Evolutionary conservation across 805 yeast genomes (phyloP).

Genomic region (Metschnikowia similis): DNA sequence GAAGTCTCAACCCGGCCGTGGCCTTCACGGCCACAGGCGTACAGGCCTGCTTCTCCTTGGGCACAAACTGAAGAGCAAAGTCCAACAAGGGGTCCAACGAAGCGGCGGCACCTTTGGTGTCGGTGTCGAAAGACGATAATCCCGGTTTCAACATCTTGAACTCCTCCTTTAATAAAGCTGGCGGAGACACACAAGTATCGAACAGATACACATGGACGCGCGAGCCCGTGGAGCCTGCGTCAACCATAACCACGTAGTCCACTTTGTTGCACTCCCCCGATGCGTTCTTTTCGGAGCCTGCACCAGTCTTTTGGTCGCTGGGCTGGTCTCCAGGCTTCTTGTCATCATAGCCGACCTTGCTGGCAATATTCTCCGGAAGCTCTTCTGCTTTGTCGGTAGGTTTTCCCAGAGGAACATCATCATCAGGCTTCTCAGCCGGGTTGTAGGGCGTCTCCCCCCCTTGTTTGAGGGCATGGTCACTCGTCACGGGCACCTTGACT

Average conservation of each 20-base stretch:
- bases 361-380: neutral
- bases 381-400: neutral
- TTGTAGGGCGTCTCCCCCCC: conserved; percentile 4
- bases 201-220: conserved; percentile 92
- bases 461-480: conserved; percentile 11
- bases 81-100: conserved; percentile 81
- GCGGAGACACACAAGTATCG: conserved; percentile 82
- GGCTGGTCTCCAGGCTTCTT: neutral
- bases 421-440: neutral
- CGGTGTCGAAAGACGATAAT: conserved; percentile 76
- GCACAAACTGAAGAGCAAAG: conserved; percentile 72
- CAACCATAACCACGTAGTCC: conserved; percentile 87
- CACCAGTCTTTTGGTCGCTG: neutral
- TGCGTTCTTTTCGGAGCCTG: neutral
- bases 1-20: conserved; percentile 89
- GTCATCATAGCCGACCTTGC: neutral
- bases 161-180: conserved; percentile 70
- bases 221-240: conserved; percentile 97
- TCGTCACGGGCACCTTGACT: conserved; percentile 17
- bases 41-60: conserved; percentile 66
- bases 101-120: conserved; percentile 80
- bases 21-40: conserved; percentile 97
- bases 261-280: conserved; percentile 28
- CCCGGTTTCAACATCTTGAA: conserved; percentile 94
- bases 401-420: conserved; percentile 1